Evolutionary conservation across 306 rosid species (phyloP).

Genomic region (Sindora glabra): DNA sequence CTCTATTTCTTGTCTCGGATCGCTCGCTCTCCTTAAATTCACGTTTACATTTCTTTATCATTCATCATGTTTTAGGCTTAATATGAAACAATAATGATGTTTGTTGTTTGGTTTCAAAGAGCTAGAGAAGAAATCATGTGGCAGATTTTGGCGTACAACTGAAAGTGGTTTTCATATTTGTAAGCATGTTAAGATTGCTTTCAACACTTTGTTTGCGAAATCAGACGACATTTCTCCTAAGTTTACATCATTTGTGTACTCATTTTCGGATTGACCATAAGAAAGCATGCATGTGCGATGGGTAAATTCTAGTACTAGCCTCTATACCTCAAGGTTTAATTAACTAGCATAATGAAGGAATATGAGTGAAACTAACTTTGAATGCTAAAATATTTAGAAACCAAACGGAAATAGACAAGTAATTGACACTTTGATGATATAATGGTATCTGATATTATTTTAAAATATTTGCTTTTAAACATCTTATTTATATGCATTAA

Average conservation of each 20-base stretch:
- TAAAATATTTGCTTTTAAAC: no score
- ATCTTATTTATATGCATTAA: no score
- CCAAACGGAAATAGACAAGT: no score
- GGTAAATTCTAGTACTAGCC: no score
- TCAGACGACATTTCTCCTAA: background rate
- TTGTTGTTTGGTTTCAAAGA: background rate
- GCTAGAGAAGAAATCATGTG: background rate
- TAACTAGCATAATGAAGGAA: no score
- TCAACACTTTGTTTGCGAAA: background rate
- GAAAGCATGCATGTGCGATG: background rate
- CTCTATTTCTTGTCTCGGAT: slow-evolving; percentile 2
- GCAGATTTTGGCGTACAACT: background rate
- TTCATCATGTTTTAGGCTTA: background rate
- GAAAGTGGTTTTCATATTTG: background rate
- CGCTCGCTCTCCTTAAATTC: background rate
- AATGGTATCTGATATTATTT: no score
- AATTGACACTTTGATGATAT: no score
- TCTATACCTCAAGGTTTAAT: no score
- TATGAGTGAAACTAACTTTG: no score
- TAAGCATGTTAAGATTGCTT: background rate
- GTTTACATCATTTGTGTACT: background rate
- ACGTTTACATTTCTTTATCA: background rate
- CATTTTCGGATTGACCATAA: background rate
- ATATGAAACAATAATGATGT: background rate
- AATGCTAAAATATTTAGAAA: no score